Evolutionary conservation across 2,329 filamentous ascomycete species (phyloP).

Genomic region (Hypoxylon sp.): DNA sequence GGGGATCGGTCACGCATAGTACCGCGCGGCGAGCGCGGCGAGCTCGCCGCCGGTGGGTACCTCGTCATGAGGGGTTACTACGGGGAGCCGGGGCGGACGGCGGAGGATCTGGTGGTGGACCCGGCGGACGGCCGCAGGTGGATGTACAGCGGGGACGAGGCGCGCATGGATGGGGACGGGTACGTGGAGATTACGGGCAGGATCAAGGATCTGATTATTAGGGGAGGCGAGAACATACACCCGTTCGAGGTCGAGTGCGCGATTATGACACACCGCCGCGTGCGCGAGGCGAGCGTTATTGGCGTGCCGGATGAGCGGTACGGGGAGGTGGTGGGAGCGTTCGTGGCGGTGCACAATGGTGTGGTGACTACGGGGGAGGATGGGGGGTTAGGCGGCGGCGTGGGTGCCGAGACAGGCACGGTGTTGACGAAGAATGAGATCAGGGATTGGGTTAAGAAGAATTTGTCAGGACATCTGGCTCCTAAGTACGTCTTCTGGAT

Average conservation of each 20-base stretch:
- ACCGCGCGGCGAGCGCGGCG: conserved; percentile 75
- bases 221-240: conserved; percentile 95
- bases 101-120: conserved; percentile 64
- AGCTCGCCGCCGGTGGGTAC: conserved; percentile 87
- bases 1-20: conserved; percentile 70
- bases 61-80: conserved; percentile 93
- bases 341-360: conserved; percentile 70
- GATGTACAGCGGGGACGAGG: conserved; percentile 96
- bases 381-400: conserved; percentile 42
- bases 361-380: conserved; percentile 47
- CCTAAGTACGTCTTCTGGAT: conserved; percentile 93
- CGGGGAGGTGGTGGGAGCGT: conserved; percentile 88
- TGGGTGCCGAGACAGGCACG: conserved; percentile 12
- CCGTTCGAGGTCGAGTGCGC: conserved; percentile 93
- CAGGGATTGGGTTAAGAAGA: conserved; percentile 76
- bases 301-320: conserved; percentile 85
- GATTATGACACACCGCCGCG: conserved; percentile 75
- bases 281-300: conserved; percentile 84
- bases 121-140: conserved; percentile 72
- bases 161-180: conserved; percentile 82
- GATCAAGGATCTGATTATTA: conserved; percentile 96
- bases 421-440: conserved; percentile 69
- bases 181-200: conserved; percentile 90
- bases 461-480: conserved; percentile 79
- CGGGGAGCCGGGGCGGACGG: conserved; percentile 69